phyloP scores from a whole-genome alignment of 257 asterid species.

The Nicotiana paniculata region DNA sequence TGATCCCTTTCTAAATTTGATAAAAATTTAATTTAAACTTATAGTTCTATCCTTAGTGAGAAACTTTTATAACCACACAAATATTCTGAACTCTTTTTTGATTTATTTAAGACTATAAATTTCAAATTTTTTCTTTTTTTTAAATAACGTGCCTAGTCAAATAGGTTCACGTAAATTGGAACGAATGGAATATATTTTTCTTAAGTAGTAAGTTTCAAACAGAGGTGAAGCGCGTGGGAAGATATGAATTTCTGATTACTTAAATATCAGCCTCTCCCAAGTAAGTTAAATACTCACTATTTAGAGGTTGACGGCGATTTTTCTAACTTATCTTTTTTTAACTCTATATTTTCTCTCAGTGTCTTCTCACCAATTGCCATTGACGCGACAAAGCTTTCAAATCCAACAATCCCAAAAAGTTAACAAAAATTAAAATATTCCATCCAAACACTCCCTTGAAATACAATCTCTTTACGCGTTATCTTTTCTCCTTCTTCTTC shows the following conservation, averaged over 20 bases:
- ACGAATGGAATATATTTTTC: too few relatives aligned
- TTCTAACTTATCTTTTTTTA: conserved; percentile 2
- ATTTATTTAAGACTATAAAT: too few relatives aligned
- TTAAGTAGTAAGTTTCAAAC: neutral
- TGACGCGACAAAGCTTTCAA: conserved; percentile 16
- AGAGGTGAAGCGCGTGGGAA: conserved; percentile 23
- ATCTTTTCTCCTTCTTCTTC: conserved; percentile 5
- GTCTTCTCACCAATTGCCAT: conserved; percentile 14
- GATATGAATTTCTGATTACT: neutral
- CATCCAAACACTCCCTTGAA: conserved; percentile 7
- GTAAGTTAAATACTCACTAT: conserved; percentile 7
- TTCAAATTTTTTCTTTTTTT: too few relatives aligned
- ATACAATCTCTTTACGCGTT: conserved; percentile 8
- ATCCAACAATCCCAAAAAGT: neutral
- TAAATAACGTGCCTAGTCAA: too few relatives aligned
- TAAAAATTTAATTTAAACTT: too few relatives aligned
- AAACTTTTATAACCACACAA: too few relatives aligned
- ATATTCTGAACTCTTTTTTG: too few relatives aligned
- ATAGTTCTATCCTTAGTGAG: too few relatives aligned
- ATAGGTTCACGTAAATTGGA: too few relatives aligned
- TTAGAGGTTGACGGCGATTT: conserved; percentile 32
- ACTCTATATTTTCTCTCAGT: neutral
- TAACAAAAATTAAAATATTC: neutral
- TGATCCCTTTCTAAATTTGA: too few relatives aligned
- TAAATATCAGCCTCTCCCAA: conserved; percentile 22